Base-by-base conservation (phyloP, 331 rosid species). In the Quercus tomentella region DNA sequence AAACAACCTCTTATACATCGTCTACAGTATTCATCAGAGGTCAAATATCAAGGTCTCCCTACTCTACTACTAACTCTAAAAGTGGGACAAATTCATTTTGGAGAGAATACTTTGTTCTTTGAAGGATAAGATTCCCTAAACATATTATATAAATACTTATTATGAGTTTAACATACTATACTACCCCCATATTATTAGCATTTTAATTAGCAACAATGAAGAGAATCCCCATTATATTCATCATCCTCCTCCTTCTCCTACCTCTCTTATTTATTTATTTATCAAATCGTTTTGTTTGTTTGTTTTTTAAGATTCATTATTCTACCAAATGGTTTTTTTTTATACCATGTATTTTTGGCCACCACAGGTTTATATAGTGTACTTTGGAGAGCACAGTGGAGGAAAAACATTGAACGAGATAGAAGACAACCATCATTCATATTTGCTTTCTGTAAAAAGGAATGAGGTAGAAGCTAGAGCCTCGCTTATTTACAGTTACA, bases 401-500 rank as follows among this genome's bases (percentile, higher is more conserved):
- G 90, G 82, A 9, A 86, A 81, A 81, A 76, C 87, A 72, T 18
- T 75, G 76, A 72, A 85, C 18, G 92, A 89, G 75, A 85, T 85
- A 56, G 91, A 91, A 81, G 86, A 79, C 26, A 70, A 1, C 4
- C 97, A 95, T 61, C 88, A 78, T 16, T 91, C 99, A 1, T 89
- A 85, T 78, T 75, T 93, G 86, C 33, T 78, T n/a, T 88, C 90
- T 2, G 94, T 95, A 68, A 92, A 93, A 60, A 88, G 81, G 30
- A 86, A 73, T 18, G 81, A 89, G 77, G 87, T 89, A 21, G 96
- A 89, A 28, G 97, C 97, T 16, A 75, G 35, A 83, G 85, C 76
- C 62, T 92, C 92, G 23, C 86, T 89, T 81, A 82, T 95, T 75
- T 95, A 95, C 85, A 92, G 97, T 61, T 93, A 95, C 88, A 93